Base-by-base conservation (phyloP, 768 basidiomycete genomes). In the Agaricus sinodeliciosus region DNA sequence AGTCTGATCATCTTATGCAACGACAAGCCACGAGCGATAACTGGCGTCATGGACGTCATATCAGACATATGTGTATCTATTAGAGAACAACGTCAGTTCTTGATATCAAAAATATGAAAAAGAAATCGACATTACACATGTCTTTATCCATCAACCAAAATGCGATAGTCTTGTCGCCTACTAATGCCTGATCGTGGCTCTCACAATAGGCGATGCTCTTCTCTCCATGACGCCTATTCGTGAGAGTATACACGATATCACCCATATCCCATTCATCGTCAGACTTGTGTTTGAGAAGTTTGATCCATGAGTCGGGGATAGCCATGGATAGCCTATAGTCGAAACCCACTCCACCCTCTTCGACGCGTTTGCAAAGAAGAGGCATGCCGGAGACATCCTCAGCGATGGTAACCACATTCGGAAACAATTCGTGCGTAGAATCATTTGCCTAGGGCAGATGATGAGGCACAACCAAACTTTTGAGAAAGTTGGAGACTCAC, bases 81-180 rank as follows among this genome's bases (percentile, higher is more conserved):
- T 31, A 5, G 8, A 31, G 34, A 45, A 9, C 25, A 42, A 57
- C 42, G 44, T 4, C 41, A 9, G 51, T 44, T 26, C 58, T 39
- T 22, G 44, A 34, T 25, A 22, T 15, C 43, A 16, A 13, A n/a
- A 12, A 19, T n/a, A 39, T n/a, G 42, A 3, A 51, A 55, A 43
- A 48, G 7, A 43, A 44, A n/a, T 25, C 3, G 16, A 31, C 74
- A 82, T 60, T 76, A 94, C 94, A 97, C 96, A 99, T 99, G 69
- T 98, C 96, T 70, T 95, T 95, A 69, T 99, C 96, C 96, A 99
- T 99, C 54, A 98, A 70, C 96, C 96, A 99, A 70, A 99, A 99
- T 3, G 96, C 96, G 42, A 99, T 63, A 2, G 95, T 98, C 75
- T 99, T 99, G 73, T 99, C 96, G 11, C 96, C 96, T 0, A 99